Base-by-base conservation (phyloP, 306 rosid genomes). In the Acacia acuminata region DNA sequence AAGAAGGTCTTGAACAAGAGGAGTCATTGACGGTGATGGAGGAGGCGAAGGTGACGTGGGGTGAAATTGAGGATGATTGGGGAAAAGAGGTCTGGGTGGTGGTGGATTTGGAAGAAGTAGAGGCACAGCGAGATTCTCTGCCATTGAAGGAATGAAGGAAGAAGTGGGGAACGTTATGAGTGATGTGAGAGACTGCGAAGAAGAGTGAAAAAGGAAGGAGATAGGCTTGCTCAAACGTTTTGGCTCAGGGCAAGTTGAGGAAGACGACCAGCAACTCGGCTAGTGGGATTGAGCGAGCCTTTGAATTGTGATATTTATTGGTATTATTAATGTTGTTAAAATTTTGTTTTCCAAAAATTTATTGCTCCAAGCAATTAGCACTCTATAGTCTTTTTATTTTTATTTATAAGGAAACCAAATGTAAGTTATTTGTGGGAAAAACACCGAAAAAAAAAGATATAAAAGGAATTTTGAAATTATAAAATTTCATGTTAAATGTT, bases 91-190 rank as follows among this genome's bases (percentile, higher is more conserved):
- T 63, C 77, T 91, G 6, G 87, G 50, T 64, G 88, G 88, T 12
- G 89, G 90, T 11, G 92, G 90, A 74, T 76, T 88, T 8, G 93
- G 90, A 40, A 87, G 90, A 67, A 90, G 87, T 4, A 88, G 92
- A 71, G 94, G 90, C 27, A 88, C 86, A 72, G 90, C 78, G 0
- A 90, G 73, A 38, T 83, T 92, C 40, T 88, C 93, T 27, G 92
- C 92, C 97, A 92, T 91, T 64, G 69, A 66, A 77, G n/a, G 20
- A n/a, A n/a, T n/a, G n/a, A 19, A 0, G 17, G 30, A 30, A 15
- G 24, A 22, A 53, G 36, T 30, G 3, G 15, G 22, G 60, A 47
- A 72, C 22, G 42, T 6, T 4, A 45, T 22, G 38, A 11, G 12
- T 5, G 17, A 43, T 42, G 51, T 10, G 32, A 20, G 53, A 4